These are phyloP conservation scores for Ogataea parapolymorpha DNA, from an alignment of 805 yeast genomes.

Conservation along the genomic window DNA sequence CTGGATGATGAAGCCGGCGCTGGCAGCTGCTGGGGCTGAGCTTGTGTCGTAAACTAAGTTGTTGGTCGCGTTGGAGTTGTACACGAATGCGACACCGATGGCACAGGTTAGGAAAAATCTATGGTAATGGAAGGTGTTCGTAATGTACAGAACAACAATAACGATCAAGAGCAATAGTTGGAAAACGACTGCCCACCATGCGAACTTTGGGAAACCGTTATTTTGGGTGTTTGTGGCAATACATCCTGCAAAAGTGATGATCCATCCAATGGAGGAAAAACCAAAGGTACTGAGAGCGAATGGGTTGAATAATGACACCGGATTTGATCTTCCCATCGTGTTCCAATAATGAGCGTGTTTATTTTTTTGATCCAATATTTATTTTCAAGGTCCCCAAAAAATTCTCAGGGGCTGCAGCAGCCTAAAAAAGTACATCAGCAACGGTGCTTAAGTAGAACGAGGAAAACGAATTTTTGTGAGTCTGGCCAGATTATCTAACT, in stretches of 20 bases:
- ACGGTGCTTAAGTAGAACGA: no score
- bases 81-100: slow-evolving; percentile 71
- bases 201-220: slow-evolving; percentile 65
- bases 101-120: slow-evolving; percentile 54
- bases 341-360: slow-evolving; percentile 4
- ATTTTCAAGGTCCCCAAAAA: slow-evolving; percentile 1
- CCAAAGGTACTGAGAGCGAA: slow-evolving; percentile 81
- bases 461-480: no score
- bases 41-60: slow-evolving; percentile 66
- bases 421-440: background rate
- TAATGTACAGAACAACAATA: slow-evolving; percentile 51
- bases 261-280: slow-evolving; percentile 76
- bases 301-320: slow-evolving; percentile 46
- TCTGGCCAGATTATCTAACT: no score
- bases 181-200: slow-evolving; percentile 96
- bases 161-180: slow-evolving; percentile 59
- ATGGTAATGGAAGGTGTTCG: slow-evolving; percentile 66
- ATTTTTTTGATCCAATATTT: slow-evolving; percentile 5
- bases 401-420: slow-evolving; percentile 1
- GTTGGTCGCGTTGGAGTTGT: slow-evolving; percentile 81
- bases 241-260: slow-evolving; percentile 85
- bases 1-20: slow-evolving; percentile 85
- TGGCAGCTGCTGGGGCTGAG: slow-evolving; percentile 75
- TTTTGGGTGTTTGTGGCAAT: slow-evolving; percentile 46
- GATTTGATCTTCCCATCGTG: slow-evolving; percentile 18